Evolutionary conservation across 1,284 basidiomycete species (phyloP), one percentile per base, ranked within the genome.

Genomic region (Psilocybe mexicana): DNA sequence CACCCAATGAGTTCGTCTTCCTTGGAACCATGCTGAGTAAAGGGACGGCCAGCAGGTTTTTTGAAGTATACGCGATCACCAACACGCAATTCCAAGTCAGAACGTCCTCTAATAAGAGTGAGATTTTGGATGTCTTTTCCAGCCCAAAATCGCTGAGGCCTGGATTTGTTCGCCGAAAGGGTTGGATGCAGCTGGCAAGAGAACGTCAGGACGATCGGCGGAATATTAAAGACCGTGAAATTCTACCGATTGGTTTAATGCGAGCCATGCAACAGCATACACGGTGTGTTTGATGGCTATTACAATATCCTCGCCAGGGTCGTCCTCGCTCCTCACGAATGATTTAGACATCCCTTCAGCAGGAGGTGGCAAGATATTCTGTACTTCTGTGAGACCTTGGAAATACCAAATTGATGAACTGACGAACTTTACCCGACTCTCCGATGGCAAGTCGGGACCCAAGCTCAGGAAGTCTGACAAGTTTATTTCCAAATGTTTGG

Each of bases 181-280:
- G 73, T 68, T 3, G 79, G 74, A 53, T 84, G 76, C 28, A 94
- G 78, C 90, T 94, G 42, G 61, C 55, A 11, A 10, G 26, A 51
- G 14, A 25, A 54, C 26, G 33, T 43, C 40, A 24, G 11, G 23
- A 36, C 40, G 23, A 24, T 12, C 18, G 14, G 43, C 35, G 18
- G n/a, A 8, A 45, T 53, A 42, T 43, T 24, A 42, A 24, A 43
- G 36, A 55, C 53, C 53, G 44, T 33, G 4, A 4, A 72, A 18
- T 10, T 84, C 61, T 67, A 93, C 93, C 54, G 82, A 83, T 78
- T 96, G 94, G 66, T 94, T 95, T 59, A 96, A 78, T 12, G 93
- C 94, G 11, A 96, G 80, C 94, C 94, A 97, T 48, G 88, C 85
- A 62, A 97, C 77, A 24, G 88, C 92, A 57, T 94, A 80, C 35